Base-by-base conservation (phyloP, 2,329 filamentous ascomycete species). In the Aspergillus sp. region DNA sequence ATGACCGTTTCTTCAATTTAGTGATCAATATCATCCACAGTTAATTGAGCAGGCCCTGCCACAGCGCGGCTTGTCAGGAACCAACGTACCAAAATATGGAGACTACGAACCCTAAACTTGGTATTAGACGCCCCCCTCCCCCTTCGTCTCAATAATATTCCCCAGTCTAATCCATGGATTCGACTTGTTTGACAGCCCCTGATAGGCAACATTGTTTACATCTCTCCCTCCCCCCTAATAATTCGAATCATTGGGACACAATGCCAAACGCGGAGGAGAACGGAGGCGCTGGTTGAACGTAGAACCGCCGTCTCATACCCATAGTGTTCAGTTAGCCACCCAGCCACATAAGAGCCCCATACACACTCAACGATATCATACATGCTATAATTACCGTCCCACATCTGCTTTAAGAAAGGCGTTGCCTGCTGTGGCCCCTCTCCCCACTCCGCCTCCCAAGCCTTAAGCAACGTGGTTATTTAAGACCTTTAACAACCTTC, bases 121-220 rank as follows among this genome's bases (percentile, higher is more conserved):
- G 36, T 10, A 41, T 19, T 32, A 27, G 23, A 32, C 25, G 17
- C 13, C 17, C 36, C 52, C 8, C 32, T n/a, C 17, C 36, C 52
- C 25, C 25, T 27, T 8, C 32, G 30, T 36, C 15, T n/a, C n/a
- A 27, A 52, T 36, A 38, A 36, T 36, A 21, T 38, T 17, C 6
- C 6, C 15, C n/a, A 8, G 25, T 32, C 8, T 8, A 19, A 30
- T 19, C 39, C 39, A 30, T 21, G 25, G 23, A 15, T 15, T 21
- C 5, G n/a, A 19, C n/a, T n/a, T 30, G 23, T 5, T 36, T 36
- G 32, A 50, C 25, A 32, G 47, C 21, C 51, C 51, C 32, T 32
- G 19, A 25, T 53, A 53, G 51, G 53, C 39, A 55, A 55, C 53
- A 55, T 32, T 25, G 19, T 55, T 47, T 36, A 36, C 11, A n/a